Conservation (phyloP, 768 basidiomycete species). For the Lactarius evosmus region DNA sequence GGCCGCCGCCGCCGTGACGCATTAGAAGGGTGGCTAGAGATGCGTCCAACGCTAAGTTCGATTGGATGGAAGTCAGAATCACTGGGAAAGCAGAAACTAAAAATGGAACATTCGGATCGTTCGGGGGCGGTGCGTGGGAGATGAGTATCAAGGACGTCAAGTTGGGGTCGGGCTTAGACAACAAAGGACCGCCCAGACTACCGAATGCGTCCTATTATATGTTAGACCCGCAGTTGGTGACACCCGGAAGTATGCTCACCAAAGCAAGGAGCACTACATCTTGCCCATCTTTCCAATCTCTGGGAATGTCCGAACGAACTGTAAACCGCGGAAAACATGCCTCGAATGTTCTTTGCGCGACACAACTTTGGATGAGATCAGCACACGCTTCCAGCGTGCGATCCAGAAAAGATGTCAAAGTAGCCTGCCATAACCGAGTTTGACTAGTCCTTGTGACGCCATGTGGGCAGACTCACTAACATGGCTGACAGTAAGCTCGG, state of each 20-base stretch:
- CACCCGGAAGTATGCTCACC: slow-evolving; percentile 23
- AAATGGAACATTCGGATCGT: slow-evolving; percentile 9
- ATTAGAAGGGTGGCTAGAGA: slow-evolving; percentile 54
- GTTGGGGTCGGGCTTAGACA: slow-evolving; percentile 18
- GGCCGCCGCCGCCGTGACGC: slow-evolving; percentile 16
- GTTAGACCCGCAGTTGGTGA: not conserved
- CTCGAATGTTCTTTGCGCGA: slow-evolving; percentile 25
- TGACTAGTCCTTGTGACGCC: not conserved
- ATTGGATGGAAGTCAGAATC: slow-evolving; percentile 50
- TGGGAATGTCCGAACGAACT: slow-evolving; percentile 12
- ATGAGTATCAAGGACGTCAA: slow-evolving; percentile 26
- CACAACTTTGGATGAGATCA: slow-evolving; percentile 18
- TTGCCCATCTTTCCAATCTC: slow-evolving; percentile 28
- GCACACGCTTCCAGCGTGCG: slow-evolving; percentile 23
- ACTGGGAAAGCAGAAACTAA: slow-evolving; percentile 39
- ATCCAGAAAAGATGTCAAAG: slow-evolving; percentile 24
- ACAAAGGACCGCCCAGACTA: slow-evolving; percentile 20
- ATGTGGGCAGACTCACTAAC: slow-evolving; percentile 6
- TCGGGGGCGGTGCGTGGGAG: slow-evolving; percentile 11
- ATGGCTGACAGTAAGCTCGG: slow-evolving; percentile 17
- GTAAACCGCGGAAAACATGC: slow-evolving; percentile 22
- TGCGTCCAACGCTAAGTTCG: slow-evolving; percentile 55
- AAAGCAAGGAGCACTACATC: slow-evolving; percentile 18
- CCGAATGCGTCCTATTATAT: slow-evolving; percentile 12
- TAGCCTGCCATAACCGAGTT: slow-evolving; percentile 4